phyloP scores from a whole-genome alignment of 2,329 filamentous ascomycete genomes.

The Pestalotiopsis sp. region DNA sequence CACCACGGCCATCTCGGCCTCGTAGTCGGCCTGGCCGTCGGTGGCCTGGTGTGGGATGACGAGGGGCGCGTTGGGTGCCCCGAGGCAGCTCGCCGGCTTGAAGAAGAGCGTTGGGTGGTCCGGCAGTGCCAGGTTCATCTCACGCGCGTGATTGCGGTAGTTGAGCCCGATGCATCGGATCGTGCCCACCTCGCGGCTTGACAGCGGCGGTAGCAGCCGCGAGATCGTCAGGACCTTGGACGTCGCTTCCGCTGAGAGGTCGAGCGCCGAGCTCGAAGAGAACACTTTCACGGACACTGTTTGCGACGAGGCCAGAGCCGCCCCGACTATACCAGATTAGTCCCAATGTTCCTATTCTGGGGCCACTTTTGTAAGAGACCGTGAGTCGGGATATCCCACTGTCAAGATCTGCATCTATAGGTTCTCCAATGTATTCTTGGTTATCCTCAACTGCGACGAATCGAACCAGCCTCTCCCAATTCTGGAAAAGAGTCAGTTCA shows the following conservation, averaged over 20 bases:
- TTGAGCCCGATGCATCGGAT: slow-evolving; percentile 18
- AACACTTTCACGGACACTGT: slow-evolving; percentile 9
- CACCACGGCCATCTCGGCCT: slow-evolving; percentile 34
- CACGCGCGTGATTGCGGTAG: slow-evolving; percentile 47
- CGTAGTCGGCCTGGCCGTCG: slow-evolving; percentile 40
- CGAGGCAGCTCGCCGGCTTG: slow-evolving; percentile 39
- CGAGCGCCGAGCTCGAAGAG: slow-evolving; percentile 8
- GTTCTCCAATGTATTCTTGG: slow-evolving; percentile 14
- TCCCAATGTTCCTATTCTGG: not conserved
- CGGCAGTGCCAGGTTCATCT: slow-evolving; percentile 16
- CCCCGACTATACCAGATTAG: slow-evolving; percentile 7
- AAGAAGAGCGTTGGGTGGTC: slow-evolving; percentile 40
- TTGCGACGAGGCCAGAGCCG: slow-evolving; percentile 10
- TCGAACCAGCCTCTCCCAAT: slow-evolving; percentile 16
- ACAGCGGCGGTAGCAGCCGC: slow-evolving; percentile 13
- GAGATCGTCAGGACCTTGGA: slow-evolving; percentile 1
- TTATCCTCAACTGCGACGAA: slow-evolving; percentile 15
- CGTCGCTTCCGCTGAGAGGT: slow-evolving; percentile 4
- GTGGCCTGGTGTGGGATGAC: slow-evolving; percentile 41
- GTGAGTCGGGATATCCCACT: not conserved
- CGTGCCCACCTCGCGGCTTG: slow-evolving; percentile 11
- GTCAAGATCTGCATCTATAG: slow-evolving; percentile 11
- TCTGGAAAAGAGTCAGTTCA: not conserved
- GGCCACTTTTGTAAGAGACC: not conserved
- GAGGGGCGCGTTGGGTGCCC: slow-evolving; percentile 30